Base-by-base conservation (phyloP, 805 yeast genomes). In the Allodekkera sacchari region DNA sequence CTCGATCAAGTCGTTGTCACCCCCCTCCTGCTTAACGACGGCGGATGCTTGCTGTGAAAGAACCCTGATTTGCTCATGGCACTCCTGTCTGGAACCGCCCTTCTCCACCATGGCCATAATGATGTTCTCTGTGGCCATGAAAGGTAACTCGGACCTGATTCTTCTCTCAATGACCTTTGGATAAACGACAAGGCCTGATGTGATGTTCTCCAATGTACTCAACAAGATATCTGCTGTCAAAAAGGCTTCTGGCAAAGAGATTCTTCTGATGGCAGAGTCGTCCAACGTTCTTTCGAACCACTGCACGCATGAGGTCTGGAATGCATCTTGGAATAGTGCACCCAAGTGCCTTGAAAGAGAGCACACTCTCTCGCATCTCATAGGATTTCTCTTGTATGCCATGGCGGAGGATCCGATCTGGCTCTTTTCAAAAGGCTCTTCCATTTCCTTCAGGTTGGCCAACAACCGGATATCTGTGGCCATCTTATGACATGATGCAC, bases 371-470 rank as follows among this genome's bases (percentile, higher is more conserved):
- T 92, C 98, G 55, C 89, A 81, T 68, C 98, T 82, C 98, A 92
- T 92, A 61, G 98, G 98, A 66, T 92, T 92, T 67, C 98, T 81
- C 75, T 92, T 92, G 71, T 92, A 92, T 19, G 98, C 98, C 98
- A 92, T 92, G 26, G 98, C 98, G 34, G 85, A 74, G 9, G 96
- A 87, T 25, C 98, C 98, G 53, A 92, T 92, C 70, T 92, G 98
- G n/a, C 88, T 77, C 65, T 83, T 84, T 68, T 92, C 98, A 56
- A 92, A 92, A 18, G 98, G 98, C 64, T 92, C 98, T 66, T 92
- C 98, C 44, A 92, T 64, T 67, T 92, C 98, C 66, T 92, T 92
- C 66, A 92, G 74, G 64, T 92, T 87, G 41, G 98, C 98, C 50
- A 92, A 73, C 52, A 92, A 70, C 63, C 98, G 79, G 50, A 92